Evolutionary conservation across 768 basidiomycete species (phyloP), one percentile per base, ranked within the genome.

Genomic region (Boletus sensibilis): DNA sequence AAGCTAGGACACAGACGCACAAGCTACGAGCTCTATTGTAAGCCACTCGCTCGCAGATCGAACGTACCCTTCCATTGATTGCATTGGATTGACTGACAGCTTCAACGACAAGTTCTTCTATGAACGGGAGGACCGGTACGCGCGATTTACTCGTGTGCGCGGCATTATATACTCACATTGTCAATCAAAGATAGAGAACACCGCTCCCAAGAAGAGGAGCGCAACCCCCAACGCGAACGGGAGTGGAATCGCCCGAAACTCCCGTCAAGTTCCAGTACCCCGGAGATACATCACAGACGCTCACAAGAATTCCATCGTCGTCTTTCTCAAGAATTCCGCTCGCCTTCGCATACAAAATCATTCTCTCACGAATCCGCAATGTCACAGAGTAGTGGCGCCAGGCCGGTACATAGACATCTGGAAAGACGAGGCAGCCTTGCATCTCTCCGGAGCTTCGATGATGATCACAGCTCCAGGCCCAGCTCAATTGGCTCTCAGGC

Each of bases 401-500:
- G 51, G 25, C 49, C 55, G 39, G 25, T n/a, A 8, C 59, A 60
- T 37, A 55, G 53, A 46, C 46, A 43, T 5, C 46, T 59, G 40
- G 61, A 60, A 49, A 66, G 72, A 55, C 69, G 69, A 61, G 66
- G 66, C 21, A 83, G 81, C 54, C 52, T 67, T 52, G 69, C 72
- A 3, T 82, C 82, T 13, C 60, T 78, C 34, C 70, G 64, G 20
- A 78, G 76, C 51, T 73, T 76, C 23, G 79, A 79, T 53, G 77
- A 74, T 52, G 67, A 69, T 52, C 55, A 64, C 52, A 75, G 78
- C 11, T 79, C 80, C 1, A 68, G 72, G 47, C 72, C 76, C 23
- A 81, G 76, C 43, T 82, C 82, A 0, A 52, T 73, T 12, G 69
- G 73, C 56, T 85, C 83, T 37, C 78, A 78, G 55, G 71, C 77